Conservation (phyloP, 176 grass and related monocot species). For the Phoenix roebelenii region DNA sequence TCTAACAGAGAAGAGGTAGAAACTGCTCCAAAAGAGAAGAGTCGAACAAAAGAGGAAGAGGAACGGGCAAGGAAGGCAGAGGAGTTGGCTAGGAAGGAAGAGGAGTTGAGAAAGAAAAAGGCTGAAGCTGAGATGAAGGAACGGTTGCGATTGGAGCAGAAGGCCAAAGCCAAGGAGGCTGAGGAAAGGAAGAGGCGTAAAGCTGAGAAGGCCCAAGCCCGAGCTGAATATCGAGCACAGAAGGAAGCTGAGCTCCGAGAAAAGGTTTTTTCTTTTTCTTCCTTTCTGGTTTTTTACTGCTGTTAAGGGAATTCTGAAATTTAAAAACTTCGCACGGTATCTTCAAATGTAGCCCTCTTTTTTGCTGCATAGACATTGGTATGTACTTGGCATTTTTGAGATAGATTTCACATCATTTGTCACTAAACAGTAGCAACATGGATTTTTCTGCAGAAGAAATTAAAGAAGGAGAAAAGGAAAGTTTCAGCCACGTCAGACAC, state of each 20-base stretch:
- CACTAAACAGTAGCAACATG: not conserved
- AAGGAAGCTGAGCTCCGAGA: constrained; percentile 73
- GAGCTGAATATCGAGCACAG: constrained; percentile 55
- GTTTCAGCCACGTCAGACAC: constrained; percentile 1
- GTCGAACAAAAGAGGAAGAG: constrained; percentile 27
- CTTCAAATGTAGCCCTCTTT: no score
- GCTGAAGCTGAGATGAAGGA: constrained; percentile 52
- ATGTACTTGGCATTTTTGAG: constrained; percentile 1
- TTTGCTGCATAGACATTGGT: no score
- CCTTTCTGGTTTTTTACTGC: constrained; percentile 1
- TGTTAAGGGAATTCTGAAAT: constrained; percentile 2
- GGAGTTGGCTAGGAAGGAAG: constrained; percentile 38
- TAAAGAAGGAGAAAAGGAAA: constrained; percentile 53
- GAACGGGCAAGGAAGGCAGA: constrained; percentile 32
- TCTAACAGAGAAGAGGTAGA: constrained; percentile 29
- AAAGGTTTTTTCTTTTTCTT: constrained; percentile 31
- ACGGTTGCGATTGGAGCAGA: constrained; percentile 54
- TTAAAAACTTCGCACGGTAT: not conserved
- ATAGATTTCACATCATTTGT: constrained; percentile 5
- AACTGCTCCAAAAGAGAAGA: constrained; percentile 30
- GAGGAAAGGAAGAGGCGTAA: constrained; percentile 75
- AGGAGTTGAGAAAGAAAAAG: constrained; percentile 39
- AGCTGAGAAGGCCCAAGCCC: constrained; percentile 49
- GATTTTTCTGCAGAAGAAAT: constrained; percentile 51
- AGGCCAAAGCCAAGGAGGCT: constrained; percentile 81